Conservation (phyloP, 2,329 filamentous ascomycete species). For the Trichoderma koningiopsis region DNA sequence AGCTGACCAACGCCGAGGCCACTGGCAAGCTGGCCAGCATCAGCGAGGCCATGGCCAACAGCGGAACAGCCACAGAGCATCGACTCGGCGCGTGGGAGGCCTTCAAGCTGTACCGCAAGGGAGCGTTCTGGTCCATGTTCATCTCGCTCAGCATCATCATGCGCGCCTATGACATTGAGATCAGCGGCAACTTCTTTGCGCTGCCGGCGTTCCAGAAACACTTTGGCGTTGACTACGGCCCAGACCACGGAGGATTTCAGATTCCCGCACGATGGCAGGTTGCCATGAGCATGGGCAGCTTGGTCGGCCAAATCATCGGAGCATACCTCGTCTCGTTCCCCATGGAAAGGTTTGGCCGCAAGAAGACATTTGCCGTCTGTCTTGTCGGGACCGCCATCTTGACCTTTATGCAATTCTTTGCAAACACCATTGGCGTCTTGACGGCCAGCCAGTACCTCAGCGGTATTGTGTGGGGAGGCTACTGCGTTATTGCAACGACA, state of each 20-base stretch:
- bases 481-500: slow-evolving; percentile 47
- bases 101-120: slow-evolving; percentile 39
- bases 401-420: slow-evolving; percentile 53
- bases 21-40: slow-evolving; percentile 22
- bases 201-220: slow-evolving; percentile 33
- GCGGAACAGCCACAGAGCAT: slow-evolving; percentile 17
- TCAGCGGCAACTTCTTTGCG: slow-evolving; percentile 43
- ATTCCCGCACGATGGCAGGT: slow-evolving; percentile 54
- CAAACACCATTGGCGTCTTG: slow-evolving; percentile 41
- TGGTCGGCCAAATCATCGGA: slow-evolving; percentile 52
- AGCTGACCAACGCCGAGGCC: slow-evolving; percentile 19
- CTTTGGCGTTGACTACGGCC: slow-evolving; percentile 21
- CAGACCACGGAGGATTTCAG: slow-evolving; percentile 35
- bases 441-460: slow-evolving; percentile 48
- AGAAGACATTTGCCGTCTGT: slow-evolving; percentile 44
- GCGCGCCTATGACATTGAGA: slow-evolving; percentile 45
- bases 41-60: slow-evolving; percentile 21
- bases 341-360: slow-evolving; percentile 46
- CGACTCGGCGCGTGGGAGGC: slow-evolving; percentile 29
- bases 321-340: slow-evolving; percentile 32
- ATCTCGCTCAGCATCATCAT: slow-evolving; percentile 45
- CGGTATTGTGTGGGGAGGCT: slow-evolving; percentile 50
- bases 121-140: slow-evolving; percentile 42
- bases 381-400: slow-evolving; percentile 39
- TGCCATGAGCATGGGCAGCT: slow-evolving; percentile 47